A percentile compares a stretch with the other conserved stretches of the same genome.
Evolutionary conservation across 106 monocot species (phyloP).

Genomic region (Chionographis japonica): DNA sequence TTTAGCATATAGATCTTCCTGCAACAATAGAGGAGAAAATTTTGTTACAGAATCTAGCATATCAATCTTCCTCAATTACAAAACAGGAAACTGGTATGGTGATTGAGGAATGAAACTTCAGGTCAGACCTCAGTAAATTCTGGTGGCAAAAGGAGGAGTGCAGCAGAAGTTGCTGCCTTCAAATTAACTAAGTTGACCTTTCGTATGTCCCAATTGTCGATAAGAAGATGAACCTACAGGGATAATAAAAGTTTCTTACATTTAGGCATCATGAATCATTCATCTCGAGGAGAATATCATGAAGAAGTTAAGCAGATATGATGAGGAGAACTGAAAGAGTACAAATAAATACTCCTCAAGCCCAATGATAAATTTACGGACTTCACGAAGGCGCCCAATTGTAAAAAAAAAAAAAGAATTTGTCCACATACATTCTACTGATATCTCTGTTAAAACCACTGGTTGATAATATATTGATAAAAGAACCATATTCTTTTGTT

Average conservation of each 20-base stretch:
- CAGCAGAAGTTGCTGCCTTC: constrained; percentile 67
- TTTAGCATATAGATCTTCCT: constrained; percentile 90
- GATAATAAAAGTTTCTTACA: not conserved
- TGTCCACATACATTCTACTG: too few relatives aligned
- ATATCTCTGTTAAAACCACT: too few relatives aligned
- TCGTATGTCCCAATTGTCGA: constrained; percentile 77
- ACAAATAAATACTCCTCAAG: too few relatives aligned
- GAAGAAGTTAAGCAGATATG: not conserved
- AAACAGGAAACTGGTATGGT: too few relatives aligned
- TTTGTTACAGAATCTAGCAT: not conserved
- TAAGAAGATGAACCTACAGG: constrained; percentile 60
- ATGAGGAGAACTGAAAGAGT: not conserved
- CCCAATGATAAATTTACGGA: too few relatives aligned
- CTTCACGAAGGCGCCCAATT: too few relatives aligned
- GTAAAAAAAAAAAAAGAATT: too few relatives aligned
- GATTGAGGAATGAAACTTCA: constrained; percentile 1
- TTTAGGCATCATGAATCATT: not conserved
- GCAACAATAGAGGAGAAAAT: constrained; percentile 9
- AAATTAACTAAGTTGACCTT: constrained; percentile 83
- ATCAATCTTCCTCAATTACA: not conserved
- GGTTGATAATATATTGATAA: too few relatives aligned
- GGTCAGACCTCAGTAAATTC: constrained; percentile 77
- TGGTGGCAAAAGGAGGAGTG: constrained; percentile 66
- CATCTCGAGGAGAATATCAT: not conserved
- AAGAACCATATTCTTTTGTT: too few relatives aligned